Base-by-base conservation (phyloP, 495 filamentous ascomycete species). In the Podospora australis region DNA sequence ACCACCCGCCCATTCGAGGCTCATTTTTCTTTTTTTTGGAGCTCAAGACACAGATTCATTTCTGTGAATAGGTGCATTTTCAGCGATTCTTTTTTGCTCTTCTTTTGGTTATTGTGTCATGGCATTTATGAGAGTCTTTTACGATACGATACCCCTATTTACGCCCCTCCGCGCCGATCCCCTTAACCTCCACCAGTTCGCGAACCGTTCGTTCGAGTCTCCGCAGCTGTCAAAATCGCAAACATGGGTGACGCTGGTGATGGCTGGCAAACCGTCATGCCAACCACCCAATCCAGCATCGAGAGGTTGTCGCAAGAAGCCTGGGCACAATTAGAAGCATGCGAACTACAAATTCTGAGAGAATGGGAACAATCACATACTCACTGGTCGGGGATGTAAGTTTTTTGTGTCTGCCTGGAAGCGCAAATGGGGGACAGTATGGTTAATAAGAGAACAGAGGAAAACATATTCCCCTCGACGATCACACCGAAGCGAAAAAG, bases 361-460 rank as follows among this genome's bases (percentile, higher is more conserved):
- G 59, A 65, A 8, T 67, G 62, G 64, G 64, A 65, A 32, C 39
- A 39, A 14, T 48, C 61, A 26, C 39, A 52, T 19, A 40, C 53
- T 13, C 59, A 64, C 26, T 67, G 64, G 64, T 67, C 64, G 1
- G 64, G 64, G 35, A 51, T 67, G 64, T 67, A 56, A 52, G 62
- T 19, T 32, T 14, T 17, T 11, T 10, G n/a, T 25, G 11, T 19
- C 22, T 39, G 4, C 11, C 20, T 4, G 16, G n/a, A n/a, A n/a
- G n/a, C n/a, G n/a, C n/a, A n/a, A n/a, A n/a, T n/a, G n/a, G n/a
- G n/a, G 32, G n/a, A 6, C 14, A 14, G 39, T 3, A 21, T 32
- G 10, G 17, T 19, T 25, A 19, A 45, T 50, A 9, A 43, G 49
- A 54, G 36, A 60, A 36, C 22, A 4, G 1, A 35, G 64, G 64